phyloP scores from a whole-genome alignment of 192 early-diverging fungal species.

The Coemansia sp. region DNA sequence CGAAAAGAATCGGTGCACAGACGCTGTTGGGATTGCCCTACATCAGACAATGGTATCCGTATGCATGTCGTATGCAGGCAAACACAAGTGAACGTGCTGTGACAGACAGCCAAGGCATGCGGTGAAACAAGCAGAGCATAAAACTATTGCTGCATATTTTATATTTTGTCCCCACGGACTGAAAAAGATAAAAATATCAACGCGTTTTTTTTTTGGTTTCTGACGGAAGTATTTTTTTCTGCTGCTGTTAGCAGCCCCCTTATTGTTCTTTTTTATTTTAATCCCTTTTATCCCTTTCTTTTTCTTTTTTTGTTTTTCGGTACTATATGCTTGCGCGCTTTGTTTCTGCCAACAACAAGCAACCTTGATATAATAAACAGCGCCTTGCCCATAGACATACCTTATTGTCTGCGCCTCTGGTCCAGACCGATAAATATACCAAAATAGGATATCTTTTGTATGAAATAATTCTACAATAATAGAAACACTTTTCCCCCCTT shows the following conservation, averaged over 20 bases:
- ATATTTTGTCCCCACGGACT: neutral
- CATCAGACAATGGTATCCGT: neutral
- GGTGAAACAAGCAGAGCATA: neutral
- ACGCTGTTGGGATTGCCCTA: neutral
- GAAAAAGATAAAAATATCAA: neutral
- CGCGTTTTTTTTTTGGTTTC: neutral
- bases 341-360: neutral
- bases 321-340: neutral
- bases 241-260: neutral
- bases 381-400: neutral
- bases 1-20: neutral
- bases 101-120: neutral
- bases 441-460: neutral
- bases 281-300: neutral
- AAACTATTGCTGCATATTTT: neutral
- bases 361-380: neutral
- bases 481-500: too few species aligned
- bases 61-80: neutral
- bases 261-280: neutral
- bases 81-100: neutral
- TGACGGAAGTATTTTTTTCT: neutral
- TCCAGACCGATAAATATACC: neutral
- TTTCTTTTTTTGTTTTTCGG: neutral
- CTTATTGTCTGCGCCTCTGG: neutral
- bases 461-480: neutral